These are phyloP conservation scores for Torulaspora gathmanii DNA, from an alignment of 805 yeast species.

Conservation along the genomic window DNA sequence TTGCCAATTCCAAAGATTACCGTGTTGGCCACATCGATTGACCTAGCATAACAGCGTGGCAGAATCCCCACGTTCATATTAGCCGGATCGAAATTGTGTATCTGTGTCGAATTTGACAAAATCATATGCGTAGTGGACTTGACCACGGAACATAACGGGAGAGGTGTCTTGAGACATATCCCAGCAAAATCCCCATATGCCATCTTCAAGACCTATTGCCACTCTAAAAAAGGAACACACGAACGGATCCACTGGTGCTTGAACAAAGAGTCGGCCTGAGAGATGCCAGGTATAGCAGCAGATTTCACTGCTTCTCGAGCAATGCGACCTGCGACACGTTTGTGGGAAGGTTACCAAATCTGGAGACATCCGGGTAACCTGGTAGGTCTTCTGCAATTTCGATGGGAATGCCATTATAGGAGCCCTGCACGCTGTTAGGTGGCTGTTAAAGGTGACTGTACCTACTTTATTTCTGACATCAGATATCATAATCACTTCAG, in stretches of 20 bases:
- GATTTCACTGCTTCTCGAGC: background rate
- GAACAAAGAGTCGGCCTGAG: background rate
- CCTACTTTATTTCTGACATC: no score
- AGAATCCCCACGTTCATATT: constrained; percentile 55
- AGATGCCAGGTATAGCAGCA: no score
- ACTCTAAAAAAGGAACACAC: background rate
- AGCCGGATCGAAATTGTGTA: constrained; percentile 21
- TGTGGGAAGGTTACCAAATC: constrained; percentile 1
- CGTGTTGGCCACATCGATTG: constrained; percentile 86
- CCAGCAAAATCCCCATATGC: constrained; percentile 29
- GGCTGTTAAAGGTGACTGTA: no score
- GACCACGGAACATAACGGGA: constrained; percentile 77
- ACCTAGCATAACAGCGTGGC: constrained; percentile 77
- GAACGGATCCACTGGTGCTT: background rate
- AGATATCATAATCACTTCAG: no score
- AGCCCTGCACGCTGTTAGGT: background rate
- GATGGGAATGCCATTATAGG: background rate
- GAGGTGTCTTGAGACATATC: constrained; percentile 62
- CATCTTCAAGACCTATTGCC: constrained; percentile 15
- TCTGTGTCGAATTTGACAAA: constrained; percentile 22
- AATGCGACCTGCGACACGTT: constrained; percentile 1
- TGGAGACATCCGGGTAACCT: background rate
- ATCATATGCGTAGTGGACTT: constrained; percentile 43
- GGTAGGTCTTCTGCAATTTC: no score
- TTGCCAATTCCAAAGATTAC: constrained; percentile 84